Evolutionary conservation across 176 grass and related monocot genomes (phyloP).

Genomic region (Olyra latifolia): DNA sequence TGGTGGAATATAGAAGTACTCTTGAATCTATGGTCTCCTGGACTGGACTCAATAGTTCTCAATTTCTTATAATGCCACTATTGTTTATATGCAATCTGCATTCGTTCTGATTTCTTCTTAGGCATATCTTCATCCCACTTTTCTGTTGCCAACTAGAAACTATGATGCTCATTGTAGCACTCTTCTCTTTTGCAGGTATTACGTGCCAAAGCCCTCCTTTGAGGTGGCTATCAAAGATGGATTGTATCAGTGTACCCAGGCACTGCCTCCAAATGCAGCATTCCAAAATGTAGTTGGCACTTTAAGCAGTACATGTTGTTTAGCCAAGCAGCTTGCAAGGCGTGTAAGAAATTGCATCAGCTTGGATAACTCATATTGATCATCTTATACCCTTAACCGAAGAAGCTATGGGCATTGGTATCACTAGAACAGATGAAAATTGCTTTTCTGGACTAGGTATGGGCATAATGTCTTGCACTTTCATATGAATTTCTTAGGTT

Average conservation of each 20-base stretch:
- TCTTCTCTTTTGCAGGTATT: conserved; percentile 63
- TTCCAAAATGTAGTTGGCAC: conserved; percentile 80
- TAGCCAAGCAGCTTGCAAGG: conserved; percentile 81
- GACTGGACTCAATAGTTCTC: not conserved
- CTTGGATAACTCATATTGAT: conserved; percentile 72
- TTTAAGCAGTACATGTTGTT: conserved; percentile 57
- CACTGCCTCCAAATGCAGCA: conserved; percentile 70
- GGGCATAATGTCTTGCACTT: not conserved
- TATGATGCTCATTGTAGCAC: not conserved
- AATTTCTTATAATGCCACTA: not conserved
- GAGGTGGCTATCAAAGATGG: conserved; percentile 38
- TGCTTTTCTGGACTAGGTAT: conserved; percentile 70
- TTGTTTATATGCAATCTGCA: conserved; percentile 19
- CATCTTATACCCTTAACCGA: conserved; percentile 61
- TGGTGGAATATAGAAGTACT: not conserved
- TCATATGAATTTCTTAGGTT: conserved; percentile 23
- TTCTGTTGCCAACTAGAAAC: conserved; percentile 20
- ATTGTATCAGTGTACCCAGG: conserved; percentile 64
- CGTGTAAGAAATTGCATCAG: conserved; percentile 89
- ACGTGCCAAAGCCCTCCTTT: conserved; percentile 67
- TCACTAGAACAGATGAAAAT: conserved; percentile 16
- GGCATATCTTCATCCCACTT: conserved; percentile 1
- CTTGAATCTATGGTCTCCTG: not conserved
- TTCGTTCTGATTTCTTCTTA: not conserved
- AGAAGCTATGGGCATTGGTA: conserved; percentile 32